Conservation (phyloP, 441 rosid species). For the Hura crepitans region DNA sequence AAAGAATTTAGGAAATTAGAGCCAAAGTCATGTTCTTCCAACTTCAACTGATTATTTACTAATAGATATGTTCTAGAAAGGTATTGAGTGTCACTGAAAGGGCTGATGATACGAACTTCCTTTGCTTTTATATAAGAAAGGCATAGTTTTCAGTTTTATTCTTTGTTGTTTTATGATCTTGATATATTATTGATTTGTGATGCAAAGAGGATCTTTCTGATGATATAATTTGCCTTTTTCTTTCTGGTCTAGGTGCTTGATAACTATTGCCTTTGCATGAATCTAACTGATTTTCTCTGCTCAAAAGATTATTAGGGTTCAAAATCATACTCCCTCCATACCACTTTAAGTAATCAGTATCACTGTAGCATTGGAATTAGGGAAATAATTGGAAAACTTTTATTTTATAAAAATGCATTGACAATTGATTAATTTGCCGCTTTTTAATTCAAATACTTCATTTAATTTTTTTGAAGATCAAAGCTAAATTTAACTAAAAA, state of each 20-base stretch:
- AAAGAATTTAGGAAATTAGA: neutral
- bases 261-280: conserved; percentile 16
- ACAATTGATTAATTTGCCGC: too few species aligned
- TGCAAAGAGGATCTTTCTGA: conserved; percentile 11
- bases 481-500: too few species aligned
- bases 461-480: too few species aligned
- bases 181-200: neutral
- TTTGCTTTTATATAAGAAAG: conserved; percentile 22
- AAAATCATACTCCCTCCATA: conserved; percentile 11
- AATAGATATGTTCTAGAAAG: neutral
- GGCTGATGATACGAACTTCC: conserved; percentile 1
- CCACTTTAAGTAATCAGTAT: too few species aligned
- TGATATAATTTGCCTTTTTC: conserved; percentile 6
- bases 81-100: conserved; percentile 8
- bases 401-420: too few species aligned
- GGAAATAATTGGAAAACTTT: too few species aligned
- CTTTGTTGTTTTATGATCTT: neutral
- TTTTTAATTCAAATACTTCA: too few species aligned
- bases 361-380: too few species aligned
- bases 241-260: conserved; percentile 10
- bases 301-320: conserved; percentile 20
- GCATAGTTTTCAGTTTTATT: neutral
- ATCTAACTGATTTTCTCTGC: conserved; percentile 17
- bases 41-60: neutral
- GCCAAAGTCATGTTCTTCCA: neutral